Evolutionary conservation across 345 rosid species (phyloP), one percentile per base, ranked within the genome.

Genomic region (Salix exigua): DNA sequence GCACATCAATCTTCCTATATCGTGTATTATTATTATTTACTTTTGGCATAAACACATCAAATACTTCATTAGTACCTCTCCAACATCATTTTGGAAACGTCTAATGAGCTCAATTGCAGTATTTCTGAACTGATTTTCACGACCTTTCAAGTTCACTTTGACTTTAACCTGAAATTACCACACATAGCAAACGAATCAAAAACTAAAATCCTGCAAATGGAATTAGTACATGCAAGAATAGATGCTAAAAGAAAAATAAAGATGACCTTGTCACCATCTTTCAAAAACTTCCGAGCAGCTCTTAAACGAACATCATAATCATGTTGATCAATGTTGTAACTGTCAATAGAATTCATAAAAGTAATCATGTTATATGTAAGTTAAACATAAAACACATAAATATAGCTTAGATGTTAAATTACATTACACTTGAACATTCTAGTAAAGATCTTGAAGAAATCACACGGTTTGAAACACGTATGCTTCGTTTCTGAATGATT

Each of bases 311-410:
- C 99, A 14, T 88, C 75, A 76, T 91, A 93, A 84, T 96, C 98
- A 88, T 93, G 99, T 71, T 91, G 90, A 82, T 96, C 98, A 79
- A 93, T 96, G 84, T 92, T 96, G 81, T 89, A 90, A 82, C 97
- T 94, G 92, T 74, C 19, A 63, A 77, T 30, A 70, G 79, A 75
- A 73, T 68, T 21, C 68, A 66, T 42, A 58, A 44, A 67, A 82
- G 13, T 17, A 81, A 78, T 37, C 12, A 25, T 17, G 28, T 0
- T 30, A 23, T 12, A 28, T 35, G 61, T 25, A 2, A 3, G 8
- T 69, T 61, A 61, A 67, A n/a, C 38, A 55, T 9, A 10, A 2
- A 18, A 30, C 18, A 19, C 21, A 58, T 28, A 17, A 7, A 7
- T n/a, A 8, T 58, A 42, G 38, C 19, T 26, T 31, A n/a, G 1